Base-by-base conservation (phyloP, 2,329 filamentous ascomycete species). In the Shiraia bambusicola region DNA sequence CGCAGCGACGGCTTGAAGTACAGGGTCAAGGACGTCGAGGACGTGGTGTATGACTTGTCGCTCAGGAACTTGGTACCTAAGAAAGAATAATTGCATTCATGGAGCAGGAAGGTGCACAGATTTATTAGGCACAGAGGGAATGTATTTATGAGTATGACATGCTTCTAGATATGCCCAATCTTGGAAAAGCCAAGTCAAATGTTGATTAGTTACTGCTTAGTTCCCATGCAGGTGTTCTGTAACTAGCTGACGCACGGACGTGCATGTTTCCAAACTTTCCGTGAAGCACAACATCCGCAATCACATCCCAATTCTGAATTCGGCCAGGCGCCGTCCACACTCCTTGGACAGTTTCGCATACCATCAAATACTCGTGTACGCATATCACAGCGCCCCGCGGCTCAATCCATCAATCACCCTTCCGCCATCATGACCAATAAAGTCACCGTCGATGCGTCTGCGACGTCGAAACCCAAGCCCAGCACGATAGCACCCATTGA, bases 1-100 rank as follows among this genome's bases (percentile, higher is more conserved):
- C 80, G 89, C 49, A 89, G 88, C 41, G 93, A 98, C 72, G 87
- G 86, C 4, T 87, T 98, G 70, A 98, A 98, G 77, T 98, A 98
- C 66, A 86, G 87, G 59, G 89, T 98, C 61, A 98, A 97, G 78
- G 92, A 95, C 68, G 89, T 96, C 10, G 93, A 98, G 75, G 93
- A 97, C 65, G 90, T 98, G 10, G 92, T 97, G 36, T 98, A 98
- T 64, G 93, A 98, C 67, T 74, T 98, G 42, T 92, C 88, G 16
- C 73, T 98, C 63, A 81, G 93, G 45, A 92, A 93, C 36, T 69
- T 97, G 62, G 77, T 94, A 10, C 59, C 61, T 2, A 66, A 65
- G 47, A 63, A 63, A 40, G 31, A 19, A 28, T 42, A 50, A 34
- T 39, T 51, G 45, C 17, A 26, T 29, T 22, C 27, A 24, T 19